phyloP scores from a whole-genome alignment of 108 stramenopile genomes.

The Fragilariopsis cylindrus region DNA sequence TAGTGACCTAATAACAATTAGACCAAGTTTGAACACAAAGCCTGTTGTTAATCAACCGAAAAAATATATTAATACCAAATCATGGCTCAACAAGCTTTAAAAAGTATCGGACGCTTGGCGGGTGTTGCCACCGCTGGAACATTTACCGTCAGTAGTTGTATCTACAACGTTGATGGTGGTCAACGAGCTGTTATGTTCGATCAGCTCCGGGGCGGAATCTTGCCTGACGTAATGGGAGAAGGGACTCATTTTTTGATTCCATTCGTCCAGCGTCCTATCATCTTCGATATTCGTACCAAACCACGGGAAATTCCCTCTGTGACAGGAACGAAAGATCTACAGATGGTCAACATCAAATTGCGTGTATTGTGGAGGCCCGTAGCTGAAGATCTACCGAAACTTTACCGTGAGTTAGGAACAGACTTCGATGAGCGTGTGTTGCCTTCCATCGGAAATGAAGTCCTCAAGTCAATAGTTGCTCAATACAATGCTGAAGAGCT shows the following conservation, averaged over 20 bases:
- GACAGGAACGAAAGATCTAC: conserved; percentile 99
- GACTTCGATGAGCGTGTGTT: conserved; percentile 99
- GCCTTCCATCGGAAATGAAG: conserved; percentile 98
- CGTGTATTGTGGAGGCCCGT: conserved; percentile 97
- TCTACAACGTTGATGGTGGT: conserved; percentile 98
- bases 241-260: conserved; percentile 95
- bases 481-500: conserved; percentile 99
- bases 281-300: conserved; percentile 95
- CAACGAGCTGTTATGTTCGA: conserved; percentile 99
- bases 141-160: conserved; percentile 80
- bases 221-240: conserved; percentile 87
- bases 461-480: conserved; percentile 98
- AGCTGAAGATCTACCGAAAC: conserved; percentile 86
- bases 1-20: too few relatives aligned
- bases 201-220: conserved; percentile 92
- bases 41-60: too few relatives aligned
- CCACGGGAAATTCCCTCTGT: conserved; percentile 95
- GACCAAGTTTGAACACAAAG: too few relatives aligned
- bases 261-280: conserved; percentile 88
- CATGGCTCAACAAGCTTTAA: conserved; percentile 43
- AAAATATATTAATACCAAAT: background rate
- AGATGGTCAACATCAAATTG: conserved; percentile 99
- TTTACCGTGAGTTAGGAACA: conserved; percentile 94
- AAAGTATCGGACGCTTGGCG: conserved; percentile 56
- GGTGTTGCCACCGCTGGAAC: conserved; percentile 78